A percentile compares a stretch with the other conserved stretches of the same genome.
phyloP scores from a whole-genome alignment of 371 early-diverging fungal species.

The Blastocladiella emersonii region DNA sequence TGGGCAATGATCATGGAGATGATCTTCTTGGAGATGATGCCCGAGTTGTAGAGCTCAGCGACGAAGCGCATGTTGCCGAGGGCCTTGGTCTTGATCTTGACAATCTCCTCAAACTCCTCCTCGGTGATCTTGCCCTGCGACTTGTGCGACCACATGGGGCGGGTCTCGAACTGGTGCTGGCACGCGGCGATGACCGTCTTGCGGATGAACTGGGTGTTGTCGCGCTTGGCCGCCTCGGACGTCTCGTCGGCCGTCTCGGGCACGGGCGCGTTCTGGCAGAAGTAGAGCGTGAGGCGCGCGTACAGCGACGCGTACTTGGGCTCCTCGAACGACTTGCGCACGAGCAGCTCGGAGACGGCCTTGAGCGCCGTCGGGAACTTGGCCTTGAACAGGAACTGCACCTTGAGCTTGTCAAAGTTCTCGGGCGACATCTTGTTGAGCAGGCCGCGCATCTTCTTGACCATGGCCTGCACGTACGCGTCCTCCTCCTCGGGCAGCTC shows the following conservation, averaged over 20 bases:
- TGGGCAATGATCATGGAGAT: not conserved
- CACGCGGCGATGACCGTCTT: not conserved
- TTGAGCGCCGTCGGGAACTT: not conserved
- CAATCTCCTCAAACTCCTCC: conserved; percentile 1
- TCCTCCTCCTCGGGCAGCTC: not conserved
- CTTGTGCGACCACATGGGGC: conserved; percentile 1
- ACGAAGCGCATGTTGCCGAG: conserved; percentile 6
- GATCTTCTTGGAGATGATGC: not conserved
- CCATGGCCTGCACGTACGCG: not conserved
- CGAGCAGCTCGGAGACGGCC: not conserved
- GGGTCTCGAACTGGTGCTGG: not conserved
- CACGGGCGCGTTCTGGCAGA: not conserved
- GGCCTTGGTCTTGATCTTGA: conserved; percentile 5
- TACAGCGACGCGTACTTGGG: conserved; percentile 6
- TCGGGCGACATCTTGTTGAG: conserved; percentile 4
- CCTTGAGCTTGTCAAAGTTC: not conserved
- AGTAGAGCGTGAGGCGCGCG: not conserved
- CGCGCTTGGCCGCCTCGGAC: not conserved
- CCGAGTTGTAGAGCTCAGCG: not conserved
- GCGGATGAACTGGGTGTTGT: not conserved
- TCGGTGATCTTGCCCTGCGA: not conserved
- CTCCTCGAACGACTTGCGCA: conserved; percentile 3
- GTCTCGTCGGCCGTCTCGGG: not conserved
- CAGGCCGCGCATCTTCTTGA: conserved; percentile 1
- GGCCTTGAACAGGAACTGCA: not conserved